Base-by-base conservation (phyloP, 2,329 filamentous ascomycete species). In the Penicillium janthinellum region DNA sequence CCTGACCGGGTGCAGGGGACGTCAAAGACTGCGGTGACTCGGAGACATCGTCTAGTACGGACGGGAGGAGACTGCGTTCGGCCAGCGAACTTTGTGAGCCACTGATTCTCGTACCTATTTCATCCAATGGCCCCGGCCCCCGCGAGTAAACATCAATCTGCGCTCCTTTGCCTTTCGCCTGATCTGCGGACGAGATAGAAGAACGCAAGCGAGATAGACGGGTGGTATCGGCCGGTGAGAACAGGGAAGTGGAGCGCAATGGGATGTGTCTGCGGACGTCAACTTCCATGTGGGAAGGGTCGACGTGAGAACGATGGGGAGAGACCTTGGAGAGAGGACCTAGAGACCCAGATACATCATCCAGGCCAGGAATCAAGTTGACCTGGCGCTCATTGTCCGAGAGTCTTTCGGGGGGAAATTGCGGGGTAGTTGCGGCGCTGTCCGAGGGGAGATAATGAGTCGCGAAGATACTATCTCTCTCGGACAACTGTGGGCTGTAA, bases 401-500 rank as follows among this genome's bases (percentile, higher is more conserved):
- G 59, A 67, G 67, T 64, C 64, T 62, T 52, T 68, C 64, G 48
- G 75, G 70, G 51, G 70, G 71, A 54, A 73, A 72, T 65, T 76
- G 76, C 61, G 70, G 74, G 59, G 73, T 75, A 65, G 64, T 72
- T 58, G 76, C 71, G 64, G 81, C 80, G 68, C 77, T 82, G 62
- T 82, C 81, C 56, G 81, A 79, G 60, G 79, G 77, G 1, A 83
- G 74, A 71, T 87, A 88, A 64, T 85, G 84, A 37, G 85, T 87
- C 54, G 85, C 84, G 69, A 87, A 87, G 71, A 88, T 87, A 73
- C 82, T 85, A 72, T 88, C 85, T 67, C 85, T 77, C 73, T 88
- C 85, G 28, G 84, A 85, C 63, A 87, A 77, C 74, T 84, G 84
- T 50, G 84, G 83, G 34, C 70, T 72, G 51, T 77, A 68, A 22